Percentiles rank a stretch among this genome's conserved stretches.
phyloP scores from a whole-genome alignment of 257 asterid species.

The Solanum peruvianum region DNA sequence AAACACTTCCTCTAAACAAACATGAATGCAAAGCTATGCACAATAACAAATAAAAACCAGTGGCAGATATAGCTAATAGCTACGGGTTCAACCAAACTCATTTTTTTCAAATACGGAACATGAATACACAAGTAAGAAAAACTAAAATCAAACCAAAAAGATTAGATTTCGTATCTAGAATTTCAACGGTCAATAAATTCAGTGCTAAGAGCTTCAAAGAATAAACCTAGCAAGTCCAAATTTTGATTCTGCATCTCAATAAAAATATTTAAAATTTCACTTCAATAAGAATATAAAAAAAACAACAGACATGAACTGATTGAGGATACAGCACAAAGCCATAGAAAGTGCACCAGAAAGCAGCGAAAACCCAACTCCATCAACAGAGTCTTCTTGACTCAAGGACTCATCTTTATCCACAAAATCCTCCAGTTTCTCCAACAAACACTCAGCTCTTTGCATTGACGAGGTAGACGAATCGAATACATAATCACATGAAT shows the following conservation, averaged over 20 bases:
- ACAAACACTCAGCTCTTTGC: slow-evolving; percentile 56
- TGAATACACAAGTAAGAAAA: not conserved
- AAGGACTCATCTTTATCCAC: slow-evolving; percentile 55
- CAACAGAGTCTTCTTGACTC: slow-evolving; percentile 44
- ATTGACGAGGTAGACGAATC: slow-evolving; percentile 53
- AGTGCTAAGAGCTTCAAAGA: not conserved
- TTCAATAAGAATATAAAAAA: not conserved
- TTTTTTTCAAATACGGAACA: not conserved
- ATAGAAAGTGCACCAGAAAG: slow-evolving; percentile 89
- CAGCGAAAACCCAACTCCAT: slow-evolving; percentile 60
- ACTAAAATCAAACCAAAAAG: not conserved
- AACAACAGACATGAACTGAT: not conserved
- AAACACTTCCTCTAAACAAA: slow-evolving; percentile 15
- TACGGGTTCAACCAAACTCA: not conserved
- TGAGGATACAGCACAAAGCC: slow-evolving; percentile 96
- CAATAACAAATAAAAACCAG: not conserved
- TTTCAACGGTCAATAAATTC: not conserved
- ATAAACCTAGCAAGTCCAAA: not conserved
- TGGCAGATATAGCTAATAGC: not conserved
- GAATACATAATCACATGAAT: slow-evolving; percentile 56
- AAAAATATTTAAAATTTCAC: not conserved
- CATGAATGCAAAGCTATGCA: not conserved
- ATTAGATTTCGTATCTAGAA: not conserved
- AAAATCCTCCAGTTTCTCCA: slow-evolving; percentile 65
- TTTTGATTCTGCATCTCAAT: not conserved